phyloP scores from a whole-genome alignment of 1,139 yeast genomes.

The Scheffersomyces parashehatae region DNA sequence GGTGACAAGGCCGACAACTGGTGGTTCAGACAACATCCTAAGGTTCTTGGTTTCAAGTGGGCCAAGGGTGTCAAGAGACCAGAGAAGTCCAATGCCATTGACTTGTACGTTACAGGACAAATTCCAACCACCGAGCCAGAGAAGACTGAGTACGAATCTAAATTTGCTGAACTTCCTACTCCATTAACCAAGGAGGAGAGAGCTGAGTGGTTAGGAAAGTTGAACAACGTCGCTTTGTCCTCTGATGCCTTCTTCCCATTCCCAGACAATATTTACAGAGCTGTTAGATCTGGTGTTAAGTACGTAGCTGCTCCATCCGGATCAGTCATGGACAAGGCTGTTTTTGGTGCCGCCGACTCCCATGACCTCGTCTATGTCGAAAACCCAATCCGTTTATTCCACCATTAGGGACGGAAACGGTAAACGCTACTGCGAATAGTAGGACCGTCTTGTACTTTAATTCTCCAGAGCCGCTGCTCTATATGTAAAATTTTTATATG shows the following conservation, averaged over 20 bases:
- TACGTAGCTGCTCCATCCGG: slow-evolving; percentile 97
- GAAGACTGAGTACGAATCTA: slow-evolving; percentile 85
- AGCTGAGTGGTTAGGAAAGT: slow-evolving; percentile 78
- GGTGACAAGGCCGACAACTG: slow-evolving; percentile 99
- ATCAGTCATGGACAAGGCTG: slow-evolving; percentile 96
- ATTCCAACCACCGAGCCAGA: slow-evolving; percentile 92
- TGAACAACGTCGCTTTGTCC: slow-evolving; percentile 83
- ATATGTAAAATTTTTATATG: too few species aligned
- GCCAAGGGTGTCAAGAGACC: slow-evolving; percentile 98
- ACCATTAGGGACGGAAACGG: slow-evolving; percentile 54
- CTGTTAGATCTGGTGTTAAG: slow-evolving; percentile 94
- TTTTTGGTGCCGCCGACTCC: slow-evolving; percentile 91
- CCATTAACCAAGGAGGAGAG: slow-evolving; percentile 86
- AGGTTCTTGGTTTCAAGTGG: slow-evolving; percentile 90
- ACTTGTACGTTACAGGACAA: slow-evolving; percentile 86
- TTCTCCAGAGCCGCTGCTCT: too few species aligned
- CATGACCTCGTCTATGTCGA: slow-evolving; percentile 86
- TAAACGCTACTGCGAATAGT: too few species aligned
- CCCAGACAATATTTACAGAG: slow-evolving; percentile 98
- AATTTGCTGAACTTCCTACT: slow-evolving; percentile 78
- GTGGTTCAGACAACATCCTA: slow-evolving; percentile 99
- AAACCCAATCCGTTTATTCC: slow-evolving; percentile 96
- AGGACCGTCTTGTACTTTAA: too few species aligned
- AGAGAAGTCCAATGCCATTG: slow-evolving; percentile 97
- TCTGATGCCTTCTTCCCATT: slow-evolving; percentile 99